phyloP scores from a whole-genome alignment of 148 eudicot species.

The Rhododendron simsii region DNA sequence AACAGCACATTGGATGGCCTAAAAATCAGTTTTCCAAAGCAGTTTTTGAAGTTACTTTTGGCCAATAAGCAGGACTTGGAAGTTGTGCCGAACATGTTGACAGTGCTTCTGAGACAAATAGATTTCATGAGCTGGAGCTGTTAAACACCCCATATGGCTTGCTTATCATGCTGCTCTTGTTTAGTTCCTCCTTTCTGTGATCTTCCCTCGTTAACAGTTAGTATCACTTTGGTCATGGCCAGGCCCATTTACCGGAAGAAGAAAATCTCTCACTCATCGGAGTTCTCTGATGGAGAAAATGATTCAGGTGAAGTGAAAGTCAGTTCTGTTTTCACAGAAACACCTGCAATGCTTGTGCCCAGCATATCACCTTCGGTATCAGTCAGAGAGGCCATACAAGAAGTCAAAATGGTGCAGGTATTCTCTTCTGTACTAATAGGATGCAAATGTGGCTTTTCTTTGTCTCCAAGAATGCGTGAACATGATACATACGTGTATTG shows the following conservation, averaged over 20 bases:
- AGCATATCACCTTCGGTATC: slow-evolving; percentile 62
- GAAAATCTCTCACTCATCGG: slow-evolving; percentile 41
- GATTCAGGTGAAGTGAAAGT: slow-evolving; percentile 24
- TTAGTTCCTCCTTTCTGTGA: not conserved
- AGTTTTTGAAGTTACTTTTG: not conserved
- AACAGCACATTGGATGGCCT: not conserved
- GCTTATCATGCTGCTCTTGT: not conserved
- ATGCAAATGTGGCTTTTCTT: not conserved
- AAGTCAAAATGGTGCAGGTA: slow-evolving; percentile 98
- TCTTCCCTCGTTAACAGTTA: slow-evolving; percentile 7
- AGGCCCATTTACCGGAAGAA: slow-evolving; percentile 86
- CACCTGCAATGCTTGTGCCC: slow-evolving; percentile 66
- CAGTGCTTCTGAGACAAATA: not conserved
- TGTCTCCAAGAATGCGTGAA: not conserved
- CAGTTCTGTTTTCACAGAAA: slow-evolving; percentile 28
- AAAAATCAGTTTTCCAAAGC: not conserved
- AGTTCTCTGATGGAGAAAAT: slow-evolving; percentile 38
- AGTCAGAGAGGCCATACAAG: slow-evolving; percentile 65
- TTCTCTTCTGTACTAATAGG: not conserved
- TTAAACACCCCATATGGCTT: not conserved
- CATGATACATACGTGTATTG: not conserved
- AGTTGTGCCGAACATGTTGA: not conserved
- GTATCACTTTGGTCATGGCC: slow-evolving; percentile 13
- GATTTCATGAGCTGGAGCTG: not conserved
- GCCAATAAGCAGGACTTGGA: not conserved